Evolutionary conservation across 2,329 filamentous ascomycete genomes (phyloP).

Genomic region (Colletotrichum sp.): DNA sequence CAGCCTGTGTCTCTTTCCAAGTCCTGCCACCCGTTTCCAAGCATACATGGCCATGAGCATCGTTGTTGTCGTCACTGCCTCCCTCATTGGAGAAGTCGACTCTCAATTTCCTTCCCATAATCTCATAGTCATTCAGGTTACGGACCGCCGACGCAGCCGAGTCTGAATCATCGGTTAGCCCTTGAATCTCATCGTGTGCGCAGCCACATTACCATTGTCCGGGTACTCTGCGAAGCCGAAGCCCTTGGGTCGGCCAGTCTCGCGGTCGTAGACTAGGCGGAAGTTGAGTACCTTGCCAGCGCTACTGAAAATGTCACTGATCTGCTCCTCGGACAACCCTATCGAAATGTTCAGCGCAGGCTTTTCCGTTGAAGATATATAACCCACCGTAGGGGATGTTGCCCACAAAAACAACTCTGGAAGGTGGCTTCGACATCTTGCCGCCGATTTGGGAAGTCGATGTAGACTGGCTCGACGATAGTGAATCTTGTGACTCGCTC

Average conservation of each 20-base stretch:
- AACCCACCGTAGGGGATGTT: constrained; percentile 80
- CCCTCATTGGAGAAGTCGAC: constrained; percentile 97
- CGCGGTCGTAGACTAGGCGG: constrained; percentile 91
- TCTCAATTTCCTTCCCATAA: constrained; percentile 91
- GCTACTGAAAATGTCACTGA: constrained; percentile 89
- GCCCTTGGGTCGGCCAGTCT: constrained; percentile 92
- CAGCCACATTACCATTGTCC: constrained; percentile 70
- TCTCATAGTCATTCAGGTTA: constrained; percentile 93
- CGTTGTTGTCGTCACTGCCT: constrained; percentile 72
- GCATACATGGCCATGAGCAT: constrained; percentile 33
- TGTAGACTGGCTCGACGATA: not conserved
- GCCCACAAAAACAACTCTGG: constrained; percentile 82
- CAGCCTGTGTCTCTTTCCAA: not conserved
- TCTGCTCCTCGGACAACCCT: constrained; percentile 96
- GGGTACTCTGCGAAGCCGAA: constrained; percentile 97
- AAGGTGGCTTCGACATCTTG: constrained; percentile 77
- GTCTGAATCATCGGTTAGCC: constrained; percentile 43
- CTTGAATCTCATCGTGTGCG: not conserved
- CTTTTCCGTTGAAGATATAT: not conserved
- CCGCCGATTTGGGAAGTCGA: not conserved
- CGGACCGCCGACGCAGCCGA: constrained; percentile 92
- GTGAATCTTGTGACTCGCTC: not conserved
- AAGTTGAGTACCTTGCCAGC: constrained; percentile 92
- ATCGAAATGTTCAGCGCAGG: not conserved
- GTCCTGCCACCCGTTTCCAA: not conserved